Base-by-base conservation (phyloP, 2,329 filamentous ascomycete species). In the Aspergillus vadensis region DNA sequence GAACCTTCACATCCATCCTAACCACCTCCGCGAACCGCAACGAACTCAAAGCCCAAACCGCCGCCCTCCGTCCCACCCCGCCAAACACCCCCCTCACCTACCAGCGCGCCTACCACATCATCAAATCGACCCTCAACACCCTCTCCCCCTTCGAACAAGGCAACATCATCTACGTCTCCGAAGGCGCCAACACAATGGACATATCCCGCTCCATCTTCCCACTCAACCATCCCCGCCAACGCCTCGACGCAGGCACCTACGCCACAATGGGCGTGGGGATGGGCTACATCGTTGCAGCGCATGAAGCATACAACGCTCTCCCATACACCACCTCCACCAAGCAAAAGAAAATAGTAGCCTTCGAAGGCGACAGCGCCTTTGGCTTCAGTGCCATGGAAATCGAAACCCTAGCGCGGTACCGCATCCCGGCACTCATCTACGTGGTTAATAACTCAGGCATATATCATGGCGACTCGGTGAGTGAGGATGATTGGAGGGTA, bases 161-260 rank as follows among this genome's bases (percentile, higher is more conserved):
- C 21, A 72, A 77, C 47, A 78, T 85, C 23, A 80, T 86, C 21
- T 86, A 86, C 62, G 75, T 86, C 38, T 84, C 82, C 1, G 83
- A 86, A 72, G 84, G 84, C 6, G 83, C 84, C 8, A 86, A 86
- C 66, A 85, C 84, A 6, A 87, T 86, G 85, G 85, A 86, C 64
- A 85, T 86, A 56, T 84, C 82, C 2, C 81, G 84, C 19, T 82
- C 80, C 12, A 76, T 80, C 47, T 86, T 86, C 67, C 77, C 81
- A 0, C 75, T 86, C 17, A 76, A 83, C 30, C 77, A 84, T 63
- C 84, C 84, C 2, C 80, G 84, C 17, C 78, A 84, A 15, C 79
- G 82, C 21, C 79, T 87, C 21, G 84, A 86, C 69, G 84, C 84
- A 3, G 84, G 84, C 1, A 86, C 83, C 0, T 82, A 85, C 61